Base-by-base conservation (phyloP, 805 yeast genomes). In the Yamadazyma ubonensis region DNA sequence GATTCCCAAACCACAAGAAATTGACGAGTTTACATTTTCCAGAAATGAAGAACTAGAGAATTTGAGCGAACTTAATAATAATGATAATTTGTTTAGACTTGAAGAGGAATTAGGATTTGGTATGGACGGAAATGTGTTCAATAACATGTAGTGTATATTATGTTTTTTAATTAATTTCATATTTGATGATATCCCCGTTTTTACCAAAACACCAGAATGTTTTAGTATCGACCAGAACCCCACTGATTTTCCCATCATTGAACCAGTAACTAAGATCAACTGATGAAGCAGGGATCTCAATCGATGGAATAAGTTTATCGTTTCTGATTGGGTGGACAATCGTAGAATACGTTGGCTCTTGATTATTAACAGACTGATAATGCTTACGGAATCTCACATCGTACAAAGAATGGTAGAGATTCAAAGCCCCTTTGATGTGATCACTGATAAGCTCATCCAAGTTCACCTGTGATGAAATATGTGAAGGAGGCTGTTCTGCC, bases 71-170 rank as follows among this genome's bases (percentile, higher is more conserved):
- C 33, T 34, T 22, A 23, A 40, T 18, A 45, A 45, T 21, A 51
- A 57, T 38, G 50, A 53, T 5, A 71, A 66, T 23, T 54, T 63
- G 23, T 63, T 65, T 37, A 51, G 64, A 32, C 55, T 70, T 27
- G 75, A 70, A 44, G 73, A 69, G 45, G 75, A 70, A 38, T 52
- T 70, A 18, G 70, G 73, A 3, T 69, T 66, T 51, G 75, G 75
- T 5, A 54, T 70, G 52, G 75, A 70, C 50, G 72, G 71, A 7
- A 57, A 52, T 41, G 46, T 42, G 16, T 42, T 45, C 22, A 45
- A 45, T 33, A 29, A 29, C 15, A 20, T 39, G 16, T 39, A 28
- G 38, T 27, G 17, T 23, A 23, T 23, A 23, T 23, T 23, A 23
- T 4, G 30, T 28, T 5, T 28, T n/a, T 28, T 28, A 16, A 30